These are phyloP conservation scores for Trypanosoma scelopori DNA, from an alignment of 208 protist species.

Conservation along the genomic window DNA sequence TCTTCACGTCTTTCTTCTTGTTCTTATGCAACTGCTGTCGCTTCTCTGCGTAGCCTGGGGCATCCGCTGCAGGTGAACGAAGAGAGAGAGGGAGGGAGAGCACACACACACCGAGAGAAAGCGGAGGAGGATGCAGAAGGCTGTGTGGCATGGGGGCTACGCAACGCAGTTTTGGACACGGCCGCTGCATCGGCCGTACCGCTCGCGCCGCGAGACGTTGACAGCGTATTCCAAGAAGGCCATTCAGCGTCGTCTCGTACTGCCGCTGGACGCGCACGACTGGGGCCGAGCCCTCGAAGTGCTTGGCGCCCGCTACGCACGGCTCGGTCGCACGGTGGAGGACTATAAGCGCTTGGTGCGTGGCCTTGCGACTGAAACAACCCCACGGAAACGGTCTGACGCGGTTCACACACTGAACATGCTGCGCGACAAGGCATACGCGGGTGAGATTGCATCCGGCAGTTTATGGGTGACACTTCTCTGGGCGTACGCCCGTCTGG, in stretches of 20 bases:
- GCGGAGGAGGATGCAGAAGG: conserved; percentile 30
- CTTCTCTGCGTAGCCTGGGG: too few species aligned
- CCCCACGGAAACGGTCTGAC: conserved; percentile 6
- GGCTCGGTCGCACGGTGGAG: conserved; percentile 54
- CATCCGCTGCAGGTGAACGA: too few species aligned
- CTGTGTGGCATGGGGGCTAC: conserved; percentile 75
- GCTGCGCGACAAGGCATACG: conserved; percentile 69
- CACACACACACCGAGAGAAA: background rate
- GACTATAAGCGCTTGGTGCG: conserved; percentile 79
- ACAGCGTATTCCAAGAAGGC: conserved; percentile 59
- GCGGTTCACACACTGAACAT: conserved; percentile 37
- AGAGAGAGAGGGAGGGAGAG: too few species aligned
- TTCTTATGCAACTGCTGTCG: too few species aligned
- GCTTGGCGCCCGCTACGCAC: conserved; percentile 64
- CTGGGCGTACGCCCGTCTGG: conserved; percentile 67
- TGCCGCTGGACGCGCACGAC: conserved; percentile 76
- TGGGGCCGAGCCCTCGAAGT: conserved; percentile 85
- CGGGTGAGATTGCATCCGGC: conserved; percentile 50
- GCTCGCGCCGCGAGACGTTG: conserved; percentile 43
- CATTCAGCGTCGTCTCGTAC: conserved; percentile 74
- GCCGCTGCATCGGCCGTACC: conserved; percentile 22
- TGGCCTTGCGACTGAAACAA: conserved; percentile 47
- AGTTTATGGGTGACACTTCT: conserved; percentile 77
- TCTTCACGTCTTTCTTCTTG: too few species aligned
- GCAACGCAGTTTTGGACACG: conserved; percentile 75